phyloP scores from a whole-genome alignment of 2,329 filamentous ascomycete species.

The Didymella keratinophila region DNA sequence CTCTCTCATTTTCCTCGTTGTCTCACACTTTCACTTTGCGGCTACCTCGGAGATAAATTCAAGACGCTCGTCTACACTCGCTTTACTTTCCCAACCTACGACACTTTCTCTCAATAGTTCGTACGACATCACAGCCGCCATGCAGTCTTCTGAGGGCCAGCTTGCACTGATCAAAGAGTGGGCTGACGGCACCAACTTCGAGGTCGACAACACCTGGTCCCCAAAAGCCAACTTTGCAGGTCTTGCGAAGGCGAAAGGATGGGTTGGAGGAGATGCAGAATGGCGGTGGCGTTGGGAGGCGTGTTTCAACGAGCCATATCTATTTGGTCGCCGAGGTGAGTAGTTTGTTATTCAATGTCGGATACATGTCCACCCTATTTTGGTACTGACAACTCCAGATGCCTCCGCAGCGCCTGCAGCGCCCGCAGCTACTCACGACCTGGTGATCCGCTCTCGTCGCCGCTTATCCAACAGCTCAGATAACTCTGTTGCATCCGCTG shows the following conservation, averaged over 20 bases:
- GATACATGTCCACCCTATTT: too few relatives aligned
- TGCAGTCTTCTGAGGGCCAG: constrained; percentile 21
- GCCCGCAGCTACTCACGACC: neutral
- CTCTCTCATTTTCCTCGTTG: neutral
- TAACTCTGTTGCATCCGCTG: constrained; percentile 14
- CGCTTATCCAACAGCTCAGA: constrained; percentile 27
- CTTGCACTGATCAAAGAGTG: constrained; percentile 23
- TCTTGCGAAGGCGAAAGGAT: constrained; percentile 30
- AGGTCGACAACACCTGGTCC: constrained; percentile 16
- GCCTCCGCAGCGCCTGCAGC: neutral
- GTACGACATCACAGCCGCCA: neutral
- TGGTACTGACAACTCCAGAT: neutral
- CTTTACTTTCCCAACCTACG: neutral
- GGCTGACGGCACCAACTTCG: constrained; percentile 23
- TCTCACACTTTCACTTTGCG: constrained; percentile 6
- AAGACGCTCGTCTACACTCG: neutral
- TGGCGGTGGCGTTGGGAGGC: constrained; percentile 28
- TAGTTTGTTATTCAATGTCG: neutral
- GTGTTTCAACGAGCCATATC: constrained; percentile 30
- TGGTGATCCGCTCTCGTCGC: constrained; percentile 19
- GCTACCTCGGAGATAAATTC: neutral
- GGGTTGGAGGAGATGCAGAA: constrained; percentile 26
- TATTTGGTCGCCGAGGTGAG: constrained; percentile 22
- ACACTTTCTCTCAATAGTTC: neutral
- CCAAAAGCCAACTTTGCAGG: constrained; percentile 35